These are phyloP conservation scores for Porodaedalea pini DNA, from an alignment of 1,284 basidiomycete genomes.

Conservation along the genomic window DNA sequence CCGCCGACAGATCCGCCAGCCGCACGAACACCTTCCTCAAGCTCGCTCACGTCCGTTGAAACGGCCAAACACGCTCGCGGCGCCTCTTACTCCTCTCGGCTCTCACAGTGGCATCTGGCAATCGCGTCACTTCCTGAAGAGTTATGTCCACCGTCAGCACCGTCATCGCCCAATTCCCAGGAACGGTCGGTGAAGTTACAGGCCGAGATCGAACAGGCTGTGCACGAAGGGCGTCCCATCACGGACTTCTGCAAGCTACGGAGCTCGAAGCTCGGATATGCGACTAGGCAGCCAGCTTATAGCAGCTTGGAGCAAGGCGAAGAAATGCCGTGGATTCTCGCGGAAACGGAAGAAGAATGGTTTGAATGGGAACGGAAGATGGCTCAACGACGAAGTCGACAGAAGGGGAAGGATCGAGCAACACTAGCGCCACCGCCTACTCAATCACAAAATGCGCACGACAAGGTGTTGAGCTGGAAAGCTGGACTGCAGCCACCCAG, in stretches of 20 bases:
- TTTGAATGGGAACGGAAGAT: constrained; percentile 23
- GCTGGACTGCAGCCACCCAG: constrained; percentile 6
- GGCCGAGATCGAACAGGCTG: constrained; percentile 20
- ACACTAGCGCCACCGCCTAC: background rate
- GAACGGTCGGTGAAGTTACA: constrained; percentile 17
- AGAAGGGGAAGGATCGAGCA: constrained; percentile 16
- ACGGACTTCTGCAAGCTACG: constrained; percentile 19
- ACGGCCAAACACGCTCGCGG: background rate
- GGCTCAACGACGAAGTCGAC: constrained; percentile 10
- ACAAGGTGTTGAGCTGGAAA: constrained; percentile 19
- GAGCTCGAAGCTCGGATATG: constrained; percentile 17
- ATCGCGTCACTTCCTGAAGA: constrained; percentile 21
- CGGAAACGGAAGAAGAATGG: constrained; percentile 26
- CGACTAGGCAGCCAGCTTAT: constrained; percentile 13
- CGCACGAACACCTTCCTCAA: constrained; percentile 3
- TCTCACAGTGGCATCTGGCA: constrained; percentile 22
- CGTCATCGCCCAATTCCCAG: constrained; percentile 17
- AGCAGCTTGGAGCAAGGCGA: constrained; percentile 9
- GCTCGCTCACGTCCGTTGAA: constrained; percentile 1
- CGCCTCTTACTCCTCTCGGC: constrained; percentile 20
- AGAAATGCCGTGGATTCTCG: constrained; percentile 18
- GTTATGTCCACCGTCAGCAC: constrained; percentile 22
- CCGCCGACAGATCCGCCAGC: constrained; percentile 16
- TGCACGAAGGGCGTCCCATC: constrained; percentile 13
- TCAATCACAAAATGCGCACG: constrained; percentile 9